Conservation (phyloP, 2,329 filamentous ascomycete genomes). For the Cladosporium sp. region DNA sequence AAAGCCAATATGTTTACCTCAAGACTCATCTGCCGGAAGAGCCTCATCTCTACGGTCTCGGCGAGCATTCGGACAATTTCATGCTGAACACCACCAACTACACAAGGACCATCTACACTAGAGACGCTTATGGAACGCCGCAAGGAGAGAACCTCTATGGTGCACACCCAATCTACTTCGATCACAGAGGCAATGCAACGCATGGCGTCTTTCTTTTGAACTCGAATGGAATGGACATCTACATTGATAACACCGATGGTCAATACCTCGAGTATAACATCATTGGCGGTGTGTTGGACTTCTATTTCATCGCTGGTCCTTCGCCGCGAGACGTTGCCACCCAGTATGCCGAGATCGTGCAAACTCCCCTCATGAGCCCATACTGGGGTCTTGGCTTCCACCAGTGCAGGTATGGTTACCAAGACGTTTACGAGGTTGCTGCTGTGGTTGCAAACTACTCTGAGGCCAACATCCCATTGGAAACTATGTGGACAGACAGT, state of each 20-base stretch:
- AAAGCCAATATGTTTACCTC: slow-evolving; percentile 69
- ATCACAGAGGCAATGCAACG: slow-evolving; percentile 56
- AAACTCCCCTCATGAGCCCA: slow-evolving; percentile 42
- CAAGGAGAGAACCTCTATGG: slow-evolving; percentile 63
- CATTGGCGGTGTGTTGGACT: slow-evolving; percentile 67
- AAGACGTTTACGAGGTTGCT: slow-evolving; percentile 58
- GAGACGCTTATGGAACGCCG: slow-evolving; percentile 58
- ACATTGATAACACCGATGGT: slow-evolving; percentile 59
- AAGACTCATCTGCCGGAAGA: slow-evolving; percentile 63
- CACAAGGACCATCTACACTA: slow-evolving; percentile 62
- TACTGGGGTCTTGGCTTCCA: slow-evolving; percentile 48
- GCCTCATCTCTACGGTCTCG: slow-evolving; percentile 68
- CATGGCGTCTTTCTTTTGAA: slow-evolving; percentile 65
- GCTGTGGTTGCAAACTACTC: slow-evolving; percentile 64
- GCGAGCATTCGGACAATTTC: slow-evolving; percentile 58
- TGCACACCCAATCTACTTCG: slow-evolving; percentile 66
- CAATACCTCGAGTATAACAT: slow-evolving; percentile 75
- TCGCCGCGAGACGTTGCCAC: slow-evolving; percentile 39
- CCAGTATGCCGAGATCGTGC: slow-evolving; percentile 44
- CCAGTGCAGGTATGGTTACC: slow-evolving; percentile 43
- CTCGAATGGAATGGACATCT: slow-evolving; percentile 69
- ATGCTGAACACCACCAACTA: slow-evolving; percentile 64
- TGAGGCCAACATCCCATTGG: slow-evolving; percentile 58
- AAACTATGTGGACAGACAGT: slow-evolving; percentile 68
- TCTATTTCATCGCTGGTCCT: slow-evolving; percentile 46